Conservation (phyloP, 495 filamentous ascomycete species). For the Cercophora sp. region DNA sequence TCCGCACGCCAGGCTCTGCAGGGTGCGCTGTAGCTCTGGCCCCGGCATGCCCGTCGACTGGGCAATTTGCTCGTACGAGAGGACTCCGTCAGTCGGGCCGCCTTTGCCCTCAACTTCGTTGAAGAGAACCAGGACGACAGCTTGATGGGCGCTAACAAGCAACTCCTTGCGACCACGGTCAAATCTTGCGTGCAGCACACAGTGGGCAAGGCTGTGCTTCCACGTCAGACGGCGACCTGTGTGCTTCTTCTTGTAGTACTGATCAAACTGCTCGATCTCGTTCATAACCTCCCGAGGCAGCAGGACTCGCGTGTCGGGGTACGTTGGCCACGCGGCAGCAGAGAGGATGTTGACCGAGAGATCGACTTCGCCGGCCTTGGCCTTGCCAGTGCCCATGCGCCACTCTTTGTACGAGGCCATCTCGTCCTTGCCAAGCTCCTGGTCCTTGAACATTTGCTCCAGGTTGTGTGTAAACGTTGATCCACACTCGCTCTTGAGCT, state of each 20-base stretch:
- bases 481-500: constrained; percentile 90
- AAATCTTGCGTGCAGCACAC: constrained; percentile 75
- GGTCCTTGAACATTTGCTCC: constrained; percentile 98
- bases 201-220: constrained; percentile 89
- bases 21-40: constrained; percentile 75
- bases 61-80: constrained; percentile 68
- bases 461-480: constrained; percentile 92
- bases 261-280: constrained; percentile 69
- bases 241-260: constrained; percentile 81
- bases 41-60: constrained; percentile 62
- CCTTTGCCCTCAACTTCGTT: constrained; percentile 58
- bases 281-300: constrained; percentile 68
- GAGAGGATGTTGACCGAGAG: constrained; percentile 84
- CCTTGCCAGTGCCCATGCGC: constrained; percentile 40
- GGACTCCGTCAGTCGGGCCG: constrained; percentile 26
- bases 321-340: constrained; percentile 85
- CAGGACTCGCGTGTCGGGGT: constrained; percentile 71
- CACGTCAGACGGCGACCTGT: constrained; percentile 79
- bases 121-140: constrained; percentile 88
- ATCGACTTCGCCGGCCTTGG: constrained; percentile 60
- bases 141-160: constrained; percentile 83
- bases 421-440: constrained; percentile 83
- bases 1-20: constrained; percentile 91
- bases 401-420: constrained; percentile 67
- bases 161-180: constrained; percentile 77